Evolutionary conservation across 2,329 filamentous ascomycete genomes (phyloP), one percentile per base, ranked within the genome.

Genomic region (Colletotrichum sp.): DNA sequence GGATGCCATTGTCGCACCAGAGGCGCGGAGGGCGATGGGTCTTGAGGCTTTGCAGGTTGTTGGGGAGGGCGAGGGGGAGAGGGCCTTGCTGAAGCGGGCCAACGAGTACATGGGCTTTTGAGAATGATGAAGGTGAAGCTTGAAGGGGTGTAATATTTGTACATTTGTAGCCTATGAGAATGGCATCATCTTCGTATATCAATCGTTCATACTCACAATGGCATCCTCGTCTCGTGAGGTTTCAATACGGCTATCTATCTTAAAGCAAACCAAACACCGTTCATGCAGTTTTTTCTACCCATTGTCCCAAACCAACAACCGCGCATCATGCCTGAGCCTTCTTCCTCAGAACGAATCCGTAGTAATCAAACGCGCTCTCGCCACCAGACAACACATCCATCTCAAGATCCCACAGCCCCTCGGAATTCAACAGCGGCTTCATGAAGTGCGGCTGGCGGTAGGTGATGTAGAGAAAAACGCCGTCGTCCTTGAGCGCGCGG

Each of bases 381-480:
- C 81, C 84, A 4, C 83, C 83, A n/a, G 70, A 63, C 6, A 90
- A 80, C 12, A 83, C 81, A 65, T 90, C 85, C 73, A 89, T 81
- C 6, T 86, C 79, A 28, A 90, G 68, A 30, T 85, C 80, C 89
- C 88, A 90, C 8, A 86, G 79, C 0, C 83, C 84, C 8, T 72
- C 73, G 24, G 63, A 55, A 30, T 85, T 84, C 21, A 91, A 80
- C 21, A 90, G 80, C 15, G 87, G 87, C 79, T 82, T 85, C 62
- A 91, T 87, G 76, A 91, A 91, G 80, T 90, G 89, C 15, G 88
- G 88, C 75, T 91, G 90, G 49, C 89, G 82, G 79, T 87, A 92
- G 0, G 90, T 90, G 52, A 92, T 84, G 78, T 88, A 90, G 2
- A 91, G 81, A 78, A 90, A 90, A 5, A 84, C 77, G 5, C 88